Evolutionary conservation across 176 grass and related monocot species (phyloP), one percentile per base, ranked within the genome.

Genomic region (Melocanna baccifera): DNA sequence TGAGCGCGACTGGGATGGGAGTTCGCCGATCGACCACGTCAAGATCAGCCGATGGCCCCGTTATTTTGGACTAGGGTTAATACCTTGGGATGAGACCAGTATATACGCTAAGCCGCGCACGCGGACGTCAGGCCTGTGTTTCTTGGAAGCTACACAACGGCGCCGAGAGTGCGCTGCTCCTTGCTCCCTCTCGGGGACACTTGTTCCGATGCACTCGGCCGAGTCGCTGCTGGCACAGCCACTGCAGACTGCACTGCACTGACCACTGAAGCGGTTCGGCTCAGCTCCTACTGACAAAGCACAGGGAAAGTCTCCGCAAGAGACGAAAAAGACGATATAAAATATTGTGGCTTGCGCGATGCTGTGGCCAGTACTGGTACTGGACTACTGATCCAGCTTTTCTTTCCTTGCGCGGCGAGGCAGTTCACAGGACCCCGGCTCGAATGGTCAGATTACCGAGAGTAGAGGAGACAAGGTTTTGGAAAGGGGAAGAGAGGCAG

Each of bases 21-120:
- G 74, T 67, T 85, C 26, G 75, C n/a, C 62, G 83, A 32, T 69
- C 73, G 83, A 46, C 45, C 72, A n/a, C 71, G 82, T 72, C 82
- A 67, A 57, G 72, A 67, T 56, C 61, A 18, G 55, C 67, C 32
- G 68, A 69, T 36, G 34, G 34, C 34, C 0, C 34, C 4, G 34
- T 36, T 36, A 36, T 36, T 34, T 36, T 36, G 4, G 4, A 36
- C 34, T 36, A 4, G 0, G 34, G 34, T 36, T 36, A 36, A 36
- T 36, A 36, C 4, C 34, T 34, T 36, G 34, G 34, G 4, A 36
- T 4, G 4, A 36, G 34, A 36, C 34, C 34, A 36, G 4, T 36
- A 4, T 0, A 29, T 55, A 73, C 0, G 14, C 42, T 25, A 48
- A 22, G 41, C 69, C 28, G 14, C 14, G 42, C 69, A 47, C 41